phyloP scores from a whole-genome alignment of 805 yeast species.

The Starmerella lactis-condensi region DNA sequence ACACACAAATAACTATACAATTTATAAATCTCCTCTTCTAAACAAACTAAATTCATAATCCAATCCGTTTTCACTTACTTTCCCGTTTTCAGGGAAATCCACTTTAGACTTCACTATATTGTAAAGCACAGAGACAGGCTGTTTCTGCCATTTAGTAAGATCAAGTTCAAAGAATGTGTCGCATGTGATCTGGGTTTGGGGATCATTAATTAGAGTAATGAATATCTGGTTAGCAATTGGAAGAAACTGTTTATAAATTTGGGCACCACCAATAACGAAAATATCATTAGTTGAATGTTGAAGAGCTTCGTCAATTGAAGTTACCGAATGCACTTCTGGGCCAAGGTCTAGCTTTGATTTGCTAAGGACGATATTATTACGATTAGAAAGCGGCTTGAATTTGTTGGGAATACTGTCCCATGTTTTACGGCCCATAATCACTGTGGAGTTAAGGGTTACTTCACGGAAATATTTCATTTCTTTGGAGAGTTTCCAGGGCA shows the following conservation, averaged over 20 bases:
- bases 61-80: conserved; percentile 31
- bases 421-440: conserved; percentile 88
- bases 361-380: conserved; percentile 63
- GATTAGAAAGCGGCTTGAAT: conserved; percentile 63
- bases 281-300: conserved; percentile 22
- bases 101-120: conserved; percentile 24
- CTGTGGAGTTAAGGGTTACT: conserved; percentile 41
- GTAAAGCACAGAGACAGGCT: conserved; percentile 23
- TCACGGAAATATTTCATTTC: conserved; percentile 75
- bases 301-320: conserved; percentile 31
- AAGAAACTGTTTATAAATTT: conserved; percentile 48
- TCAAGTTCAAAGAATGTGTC: conserved; percentile 45
- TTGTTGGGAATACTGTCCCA: conserved; percentile 83
- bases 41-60: conserved; percentile 45
- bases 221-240: conserved; percentile 36
- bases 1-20: neutral
- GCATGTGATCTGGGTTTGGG: conserved; percentile 29
- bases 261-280: conserved; percentile 85
- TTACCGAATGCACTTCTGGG: conserved; percentile 22
- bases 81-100: conserved; percentile 12
- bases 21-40: conserved; percentile 6
- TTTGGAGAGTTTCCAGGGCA: conserved; percentile 74
- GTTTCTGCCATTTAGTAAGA: conserved; percentile 19
- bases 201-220: conserved; percentile 45
- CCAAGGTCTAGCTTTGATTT: conserved; percentile 26